phyloP scores from a whole-genome alignment of 2,329 filamentous ascomycete genomes.

The Pseudocercospora vitis region DNA sequence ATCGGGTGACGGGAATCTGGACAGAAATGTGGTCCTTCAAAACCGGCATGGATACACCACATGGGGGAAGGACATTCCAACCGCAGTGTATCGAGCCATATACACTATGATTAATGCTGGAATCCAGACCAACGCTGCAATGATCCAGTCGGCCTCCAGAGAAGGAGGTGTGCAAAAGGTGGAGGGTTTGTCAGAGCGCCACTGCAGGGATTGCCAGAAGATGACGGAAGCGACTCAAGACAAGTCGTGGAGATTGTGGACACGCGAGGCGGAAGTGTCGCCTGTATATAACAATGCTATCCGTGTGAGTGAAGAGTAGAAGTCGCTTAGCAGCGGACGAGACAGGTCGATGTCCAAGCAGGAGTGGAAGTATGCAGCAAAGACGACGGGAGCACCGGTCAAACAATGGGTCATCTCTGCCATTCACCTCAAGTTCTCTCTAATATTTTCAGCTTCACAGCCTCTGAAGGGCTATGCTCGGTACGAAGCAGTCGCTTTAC shows the following conservation, averaged over 20 bases:
- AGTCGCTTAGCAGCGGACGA: too few species aligned
- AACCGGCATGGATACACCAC: conserved; percentile 49
- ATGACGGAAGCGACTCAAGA: conserved; percentile 34
- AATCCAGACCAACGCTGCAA: conserved; percentile 44
- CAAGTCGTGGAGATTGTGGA: conserved; percentile 37
- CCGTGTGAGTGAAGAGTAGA: too few species aligned
- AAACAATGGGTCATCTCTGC: too few species aligned
- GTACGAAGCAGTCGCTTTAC: too few species aligned
- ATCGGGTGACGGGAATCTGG: conserved; percentile 8
- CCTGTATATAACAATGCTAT: conserved; percentile 31
- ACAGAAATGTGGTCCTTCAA: conserved; percentile 48
- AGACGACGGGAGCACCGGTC: too few species aligned
- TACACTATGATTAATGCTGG: conserved; percentile 49
- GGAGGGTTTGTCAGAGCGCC: conserved; percentile 26
- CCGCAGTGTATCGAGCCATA: conserved; percentile 45
- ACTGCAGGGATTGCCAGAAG: conserved; percentile 28
- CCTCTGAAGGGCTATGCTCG: too few species aligned
- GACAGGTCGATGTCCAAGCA: too few species aligned
- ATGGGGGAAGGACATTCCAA: conserved; percentile 41
- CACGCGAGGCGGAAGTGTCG: conserved; percentile 32
- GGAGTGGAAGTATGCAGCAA: too few species aligned
- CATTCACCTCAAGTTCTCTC: too few species aligned
- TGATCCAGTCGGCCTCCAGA: conserved; percentile 16
- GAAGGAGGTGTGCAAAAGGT: conserved; percentile 2
- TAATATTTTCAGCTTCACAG: too few species aligned